Conservation (phyloP, 2,329 filamentous ascomycete genomes). For the Aureobasidium sp. region DNA sequence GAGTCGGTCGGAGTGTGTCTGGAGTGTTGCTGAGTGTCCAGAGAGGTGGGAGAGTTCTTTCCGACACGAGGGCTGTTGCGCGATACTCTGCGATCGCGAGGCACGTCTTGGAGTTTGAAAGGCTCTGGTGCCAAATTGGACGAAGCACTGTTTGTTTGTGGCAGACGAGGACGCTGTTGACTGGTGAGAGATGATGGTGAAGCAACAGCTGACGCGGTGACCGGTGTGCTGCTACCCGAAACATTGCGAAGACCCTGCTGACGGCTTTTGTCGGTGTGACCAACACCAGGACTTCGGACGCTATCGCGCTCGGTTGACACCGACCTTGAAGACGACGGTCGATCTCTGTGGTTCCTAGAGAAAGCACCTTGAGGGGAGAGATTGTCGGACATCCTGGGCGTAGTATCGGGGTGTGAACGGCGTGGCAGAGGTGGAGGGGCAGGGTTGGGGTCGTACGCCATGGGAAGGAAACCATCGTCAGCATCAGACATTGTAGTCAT, state of each 20-base stretch:
- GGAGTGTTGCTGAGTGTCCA: constrained; percentile 1
- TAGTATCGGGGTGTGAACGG: constrained; percentile 1
- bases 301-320: constrained; percentile 38
- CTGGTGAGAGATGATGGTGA: constrained; percentile 23
- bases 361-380: constrained; percentile 39
- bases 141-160: constrained; percentile 24
- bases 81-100: constrained; percentile 53
- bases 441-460: constrained; percentile 46
- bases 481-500: constrained; percentile 46
- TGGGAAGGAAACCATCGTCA: constrained; percentile 48
- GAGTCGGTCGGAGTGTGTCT: constrained; percentile 12
- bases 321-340: constrained; percentile 35
- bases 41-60: background rate
- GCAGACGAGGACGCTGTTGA: constrained; percentile 24
- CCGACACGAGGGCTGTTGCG: constrained; percentile 27
- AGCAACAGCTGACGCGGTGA: constrained; percentile 21
- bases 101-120: constrained; percentile 76
- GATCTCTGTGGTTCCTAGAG: constrained; percentile 31
- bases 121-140: constrained; percentile 29
- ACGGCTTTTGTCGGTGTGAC: constrained; percentile 5
- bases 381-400: constrained; percentile 24
- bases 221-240: constrained; percentile 24
- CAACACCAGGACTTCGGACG: constrained; percentile 1
- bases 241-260: constrained; percentile 42
- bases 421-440: constrained; percentile 21